Percentiles rank a stretch among this genome's conserved stretches.
These are phyloP conservation scores for Suhomyces tanzawaensis DNA, from an alignment of 805 yeast species.

Conservation along the genomic window DNA sequence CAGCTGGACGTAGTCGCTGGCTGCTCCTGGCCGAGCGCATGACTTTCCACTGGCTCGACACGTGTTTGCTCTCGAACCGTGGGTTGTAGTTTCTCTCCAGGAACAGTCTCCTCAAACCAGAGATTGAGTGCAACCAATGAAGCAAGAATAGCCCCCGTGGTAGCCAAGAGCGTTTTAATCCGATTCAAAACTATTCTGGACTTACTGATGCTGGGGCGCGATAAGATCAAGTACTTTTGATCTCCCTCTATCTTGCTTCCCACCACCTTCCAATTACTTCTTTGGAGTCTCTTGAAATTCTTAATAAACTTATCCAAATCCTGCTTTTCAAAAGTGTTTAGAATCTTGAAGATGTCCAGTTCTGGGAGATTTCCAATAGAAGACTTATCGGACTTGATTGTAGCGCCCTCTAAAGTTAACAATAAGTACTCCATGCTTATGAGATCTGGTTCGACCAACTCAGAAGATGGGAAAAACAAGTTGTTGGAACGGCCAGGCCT, in stretches of 20 bases:
- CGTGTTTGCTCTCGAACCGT: not conserved
- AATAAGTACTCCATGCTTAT: slow-evolving; percentile 25
- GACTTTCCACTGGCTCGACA: too few relatives aligned
- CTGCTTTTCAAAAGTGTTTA: slow-evolving; percentile 33
- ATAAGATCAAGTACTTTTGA: slow-evolving; percentile 11
- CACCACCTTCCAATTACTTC: slow-evolving; percentile 50
- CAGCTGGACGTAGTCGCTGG: too few relatives aligned
- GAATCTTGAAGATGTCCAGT: slow-evolving; percentile 42
- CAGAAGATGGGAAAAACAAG: not conserved
- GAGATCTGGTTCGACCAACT: not conserved
- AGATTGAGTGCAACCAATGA: slow-evolving; percentile 23
- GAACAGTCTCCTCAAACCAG: slow-evolving; percentile 14
- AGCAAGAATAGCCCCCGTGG: slow-evolving; percentile 25
- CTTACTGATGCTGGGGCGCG: slow-evolving; percentile 4
- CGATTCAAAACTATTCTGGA: slow-evolving; percentile 5
- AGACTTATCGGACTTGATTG: slow-evolving; percentile 28
- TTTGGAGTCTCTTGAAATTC: slow-evolving; percentile 42
- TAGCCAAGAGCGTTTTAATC: slow-evolving; percentile 22
- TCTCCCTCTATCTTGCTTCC: slow-evolving; percentile 41
- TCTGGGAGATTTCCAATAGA: slow-evolving; percentile 40
- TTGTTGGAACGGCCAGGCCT: not conserved
- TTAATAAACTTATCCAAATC: slow-evolving; percentile 35
- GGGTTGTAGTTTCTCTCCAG: not conserved
- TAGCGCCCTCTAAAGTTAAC: slow-evolving; percentile 35
- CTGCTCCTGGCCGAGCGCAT: too few relatives aligned